These are phyloP conservation scores for Imleria badia DNA, from an alignment of 768 basidiomycete species.

Conservation along the genomic window DNA sequence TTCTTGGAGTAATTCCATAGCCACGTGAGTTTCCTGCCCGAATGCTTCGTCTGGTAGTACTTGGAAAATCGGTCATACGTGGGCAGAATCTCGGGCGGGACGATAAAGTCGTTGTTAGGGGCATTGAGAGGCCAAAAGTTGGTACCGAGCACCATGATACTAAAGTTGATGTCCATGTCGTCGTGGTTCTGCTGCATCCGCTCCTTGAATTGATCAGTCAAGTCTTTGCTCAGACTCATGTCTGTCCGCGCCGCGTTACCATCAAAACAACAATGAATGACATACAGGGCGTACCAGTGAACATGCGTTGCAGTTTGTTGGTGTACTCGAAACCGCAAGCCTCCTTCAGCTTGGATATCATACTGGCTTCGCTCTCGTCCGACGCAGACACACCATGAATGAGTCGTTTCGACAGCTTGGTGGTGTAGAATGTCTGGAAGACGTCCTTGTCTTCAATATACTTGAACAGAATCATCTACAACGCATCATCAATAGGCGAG, in stretches of 20 bases:
- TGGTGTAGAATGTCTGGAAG: slow-evolving; percentile 97
- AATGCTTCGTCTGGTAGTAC: slow-evolving; percentile 93
- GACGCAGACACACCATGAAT: slow-evolving; percentile 90
- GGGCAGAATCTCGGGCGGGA: slow-evolving; percentile 82
- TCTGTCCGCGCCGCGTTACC: slow-evolving; percentile 48
- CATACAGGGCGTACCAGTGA: slow-evolving; percentile 65
- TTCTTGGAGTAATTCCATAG: slow-evolving; percentile 98
- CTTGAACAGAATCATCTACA: slow-evolving; percentile 95
- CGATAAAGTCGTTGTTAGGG: slow-evolving; percentile 80
- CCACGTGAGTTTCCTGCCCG: slow-evolving; percentile 95
- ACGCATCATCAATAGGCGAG: slow-evolving; percentile 3
- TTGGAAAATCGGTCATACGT: slow-evolving; percentile 90
- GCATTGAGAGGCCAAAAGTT: slow-evolving; percentile 94
- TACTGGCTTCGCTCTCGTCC: slow-evolving; percentile 94
- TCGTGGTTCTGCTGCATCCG: slow-evolving; percentile 85
- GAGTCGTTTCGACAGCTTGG: slow-evolving; percentile 89
- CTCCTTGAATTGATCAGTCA: slow-evolving; percentile 93
- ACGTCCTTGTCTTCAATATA: slow-evolving; percentile 99
- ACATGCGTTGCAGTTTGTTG: slow-evolving; percentile 95
- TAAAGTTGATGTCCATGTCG: slow-evolving; percentile 88
- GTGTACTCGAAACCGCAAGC: slow-evolving; percentile 97
- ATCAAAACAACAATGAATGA: background rate
- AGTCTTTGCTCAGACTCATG: slow-evolving; percentile 92
- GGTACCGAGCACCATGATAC: slow-evolving; percentile 90
- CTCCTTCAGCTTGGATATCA: slow-evolving; percentile 98